Evolutionary conservation across 2,329 filamentous ascomycete genomes (phyloP).

Genomic region (Claviceps sp.): DNA sequence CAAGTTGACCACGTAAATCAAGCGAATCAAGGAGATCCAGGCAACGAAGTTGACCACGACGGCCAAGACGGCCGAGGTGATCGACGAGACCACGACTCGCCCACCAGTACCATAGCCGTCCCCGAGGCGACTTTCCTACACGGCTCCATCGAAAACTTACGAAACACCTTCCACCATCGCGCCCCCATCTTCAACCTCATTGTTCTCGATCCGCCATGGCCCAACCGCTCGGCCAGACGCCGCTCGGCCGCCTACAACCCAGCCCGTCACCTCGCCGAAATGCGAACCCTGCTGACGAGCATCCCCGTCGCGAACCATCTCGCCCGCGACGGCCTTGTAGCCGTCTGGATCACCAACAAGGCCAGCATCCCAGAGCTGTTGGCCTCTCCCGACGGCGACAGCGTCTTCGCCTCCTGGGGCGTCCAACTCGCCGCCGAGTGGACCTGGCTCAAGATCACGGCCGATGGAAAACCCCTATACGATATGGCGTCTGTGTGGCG

Average conservation of each 20-base stretch:
- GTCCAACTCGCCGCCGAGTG: slow-evolving; percentile 55
- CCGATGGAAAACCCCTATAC: slow-evolving; percentile 49
- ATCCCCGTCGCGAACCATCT: slow-evolving; percentile 46
- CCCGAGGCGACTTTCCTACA: slow-evolving; percentile 35
- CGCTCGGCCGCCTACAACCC: slow-evolving; percentile 37
- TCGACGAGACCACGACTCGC: neutral
- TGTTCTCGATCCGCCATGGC: slow-evolving; percentile 69
- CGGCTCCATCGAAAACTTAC: slow-evolving; percentile 31
- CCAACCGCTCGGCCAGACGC: slow-evolving; percentile 58
- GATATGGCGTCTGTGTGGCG: slow-evolving; percentile 48
- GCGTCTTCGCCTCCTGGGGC: slow-evolving; percentile 54
- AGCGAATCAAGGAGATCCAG: neutral
- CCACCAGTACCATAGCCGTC: neutral
- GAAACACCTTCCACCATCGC: slow-evolving; percentile 25
- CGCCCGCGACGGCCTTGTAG: slow-evolving; percentile 43
- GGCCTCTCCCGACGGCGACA: slow-evolving; percentile 31
- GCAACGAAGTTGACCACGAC: neutral
- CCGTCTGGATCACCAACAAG: slow-evolving; percentile 70
- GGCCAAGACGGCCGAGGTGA: neutral
- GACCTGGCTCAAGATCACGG: slow-evolving; percentile 66
- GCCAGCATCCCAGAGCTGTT: slow-evolving; percentile 42
- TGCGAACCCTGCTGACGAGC: slow-evolving; percentile 34
- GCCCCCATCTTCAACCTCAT: slow-evolving; percentile 51
- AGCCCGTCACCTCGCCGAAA: slow-evolving; percentile 30
- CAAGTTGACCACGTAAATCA: neutral